Percentiles rank a stretch among this genome's conserved stretches.
phyloP scores from a whole-genome alignment of 1,284 basidiomycete species.

The Cyathus pygmaeus region DNA sequence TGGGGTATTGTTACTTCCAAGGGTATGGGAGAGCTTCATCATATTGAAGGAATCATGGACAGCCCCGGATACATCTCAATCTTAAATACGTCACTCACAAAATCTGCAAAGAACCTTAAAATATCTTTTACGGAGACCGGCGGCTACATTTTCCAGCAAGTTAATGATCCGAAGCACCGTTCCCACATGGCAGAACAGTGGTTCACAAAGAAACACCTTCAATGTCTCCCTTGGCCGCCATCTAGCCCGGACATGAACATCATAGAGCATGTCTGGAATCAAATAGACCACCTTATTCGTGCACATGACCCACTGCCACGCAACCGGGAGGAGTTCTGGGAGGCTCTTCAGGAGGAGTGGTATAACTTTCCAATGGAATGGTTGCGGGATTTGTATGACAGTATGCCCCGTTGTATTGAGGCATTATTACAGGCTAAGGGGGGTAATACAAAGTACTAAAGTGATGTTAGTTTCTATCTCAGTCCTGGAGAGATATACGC shows the following conservation, averaged over 20 bases:
- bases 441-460: background rate
- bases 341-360: constrained; percentile 27
- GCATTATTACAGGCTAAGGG: background rate
- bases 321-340: constrained; percentile 37
- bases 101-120: too few species aligned
- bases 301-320: constrained; percentile 20
- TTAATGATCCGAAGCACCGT: constrained; percentile 11
- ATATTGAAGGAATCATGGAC: constrained; percentile 5
- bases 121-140: too few species aligned
- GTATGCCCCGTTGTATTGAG: constrained; percentile 12
- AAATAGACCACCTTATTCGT: constrained; percentile 32
- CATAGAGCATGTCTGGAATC: constrained; percentile 48
- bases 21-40: constrained; percentile 6
- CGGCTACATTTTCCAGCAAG: constrained; percentile 9
- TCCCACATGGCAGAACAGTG: background rate
- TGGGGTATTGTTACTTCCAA: constrained; percentile 5
- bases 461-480: too few species aligned
- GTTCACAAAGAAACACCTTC: constrained; percentile 40
- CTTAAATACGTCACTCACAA: background rate
- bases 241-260: constrained; percentile 48
- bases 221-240: constrained; percentile 44
- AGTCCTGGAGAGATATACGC: too few species aligned
- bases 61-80: background rate
- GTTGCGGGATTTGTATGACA: constrained; percentile 17
- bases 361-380: constrained; percentile 10